Evolutionary conservation across 1,284 basidiomycete genomes (phyloP).

Genomic region (Ganoderma boninense): DNA sequence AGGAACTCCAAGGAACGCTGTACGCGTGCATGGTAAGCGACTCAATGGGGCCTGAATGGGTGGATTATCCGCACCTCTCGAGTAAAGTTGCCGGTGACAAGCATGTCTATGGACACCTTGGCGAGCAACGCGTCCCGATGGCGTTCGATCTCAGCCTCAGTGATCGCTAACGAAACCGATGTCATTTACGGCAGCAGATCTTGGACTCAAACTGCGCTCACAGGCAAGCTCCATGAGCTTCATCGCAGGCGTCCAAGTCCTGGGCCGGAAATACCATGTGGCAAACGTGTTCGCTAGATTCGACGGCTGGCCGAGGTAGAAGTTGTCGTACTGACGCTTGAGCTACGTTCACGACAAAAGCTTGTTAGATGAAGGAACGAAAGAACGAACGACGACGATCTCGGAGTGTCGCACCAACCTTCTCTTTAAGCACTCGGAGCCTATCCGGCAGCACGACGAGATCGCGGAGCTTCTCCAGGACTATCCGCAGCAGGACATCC

Average conservation of each 20-base stretch:
- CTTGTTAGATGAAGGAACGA: neutral
- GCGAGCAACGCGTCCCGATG: constrained; percentile 39
- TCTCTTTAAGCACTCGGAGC: constrained; percentile 39
- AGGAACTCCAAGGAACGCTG: constrained; percentile 23
- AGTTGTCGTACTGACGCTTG: constrained; percentile 38
- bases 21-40: neutral
- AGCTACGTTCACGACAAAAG: constrained; percentile 28
- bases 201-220: constrained; percentile 22
- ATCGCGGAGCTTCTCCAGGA: constrained; percentile 34
- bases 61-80: constrained; percentile 28
- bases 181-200: neutral
- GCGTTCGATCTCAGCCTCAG: constrained; percentile 31
- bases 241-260: constrained; percentile 39
- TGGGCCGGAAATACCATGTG: constrained; percentile 31
- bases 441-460: constrained; percentile 33
- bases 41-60: neutral
- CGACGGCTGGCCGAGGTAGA: constrained; percentile 42
- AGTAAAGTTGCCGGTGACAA: constrained; percentile 38
- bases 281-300: constrained; percentile 35
- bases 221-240: constrained; percentile 37
- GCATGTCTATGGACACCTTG: constrained; percentile 33
- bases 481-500: constrained; percentile 54
- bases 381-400: neutral
- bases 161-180: constrained; percentile 25
- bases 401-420: constrained; percentile 26